phyloP scores from a whole-genome alignment of 2,329 filamentous ascomycete genomes.

The Neoascochyta sp. region DNA sequence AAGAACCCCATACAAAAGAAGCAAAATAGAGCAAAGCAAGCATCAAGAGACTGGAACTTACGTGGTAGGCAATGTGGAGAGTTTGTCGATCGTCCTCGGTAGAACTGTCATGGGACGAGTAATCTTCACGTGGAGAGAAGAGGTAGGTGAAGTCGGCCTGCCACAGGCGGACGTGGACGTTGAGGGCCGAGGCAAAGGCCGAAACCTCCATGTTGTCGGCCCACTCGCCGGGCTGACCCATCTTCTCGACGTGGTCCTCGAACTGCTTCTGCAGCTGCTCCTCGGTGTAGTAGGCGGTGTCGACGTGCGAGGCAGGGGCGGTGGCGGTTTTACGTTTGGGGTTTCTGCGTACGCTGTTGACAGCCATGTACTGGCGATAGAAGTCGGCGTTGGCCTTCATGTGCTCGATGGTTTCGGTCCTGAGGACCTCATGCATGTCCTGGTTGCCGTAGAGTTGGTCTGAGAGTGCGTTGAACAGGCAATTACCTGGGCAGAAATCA shows the following conservation, averaged over 20 bases:
- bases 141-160: conserved; percentile 52
- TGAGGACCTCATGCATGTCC: conserved; percentile 56
- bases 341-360: conserved; percentile 52
- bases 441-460: conserved; percentile 64
- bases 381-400: conserved; percentile 59
- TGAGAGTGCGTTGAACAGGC: conserved; percentile 65
- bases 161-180: conserved; percentile 62
- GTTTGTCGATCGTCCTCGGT: conserved; percentile 35
- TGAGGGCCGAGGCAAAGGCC: conserved; percentile 61
- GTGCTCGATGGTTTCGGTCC: conserved; percentile 57
- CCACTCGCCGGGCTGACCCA: conserved; percentile 59
- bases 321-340: conserved; percentile 56
- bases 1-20: too few species aligned
- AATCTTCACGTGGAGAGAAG: conserved; percentile 43
- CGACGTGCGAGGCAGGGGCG: conserved; percentile 42
- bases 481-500: conserved; percentile 65
- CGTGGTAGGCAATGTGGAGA: conserved; percentile 61
- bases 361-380: conserved; percentile 62
- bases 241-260: conserved; percentile 55
- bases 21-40: too few species aligned
- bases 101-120: conserved; percentile 19
- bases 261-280: conserved; percentile 53
- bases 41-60: conserved; percentile 41
- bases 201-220: conserved; percentile 66
- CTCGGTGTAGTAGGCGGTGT: conserved; percentile 47